A percentile compares a stretch with the other conserved stretches of the same genome.
Conservation (phyloP, 2,329 filamentous ascomycete genomes). For the Paecilomyces fulvus region DNA sequence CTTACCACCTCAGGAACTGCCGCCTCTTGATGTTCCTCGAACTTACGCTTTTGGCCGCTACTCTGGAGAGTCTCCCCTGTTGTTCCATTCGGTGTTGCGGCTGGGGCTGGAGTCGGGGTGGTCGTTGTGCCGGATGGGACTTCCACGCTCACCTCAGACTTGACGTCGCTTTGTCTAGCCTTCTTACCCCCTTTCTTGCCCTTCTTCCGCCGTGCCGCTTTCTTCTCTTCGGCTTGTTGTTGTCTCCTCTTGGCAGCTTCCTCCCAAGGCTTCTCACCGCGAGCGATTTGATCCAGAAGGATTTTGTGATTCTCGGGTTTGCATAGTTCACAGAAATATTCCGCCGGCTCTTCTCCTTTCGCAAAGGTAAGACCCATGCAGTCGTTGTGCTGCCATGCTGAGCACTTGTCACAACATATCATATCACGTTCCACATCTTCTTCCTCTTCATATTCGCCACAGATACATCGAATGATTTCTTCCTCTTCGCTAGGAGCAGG, state of each 20-base stretch:
- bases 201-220: constrained; percentile 51
- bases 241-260: constrained; percentile 55
- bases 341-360: constrained; percentile 64
- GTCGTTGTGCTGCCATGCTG: constrained; percentile 94
- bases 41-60: constrained; percentile 37
- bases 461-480: constrained; percentile 86
- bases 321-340: constrained; percentile 92
- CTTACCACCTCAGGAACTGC: constrained; percentile 23
- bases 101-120: constrained; percentile 15
- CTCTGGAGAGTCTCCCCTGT: constrained; percentile 13
- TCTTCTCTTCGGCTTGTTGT: constrained; percentile 50
- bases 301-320: constrained; percentile 73
- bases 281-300: constrained; percentile 66
- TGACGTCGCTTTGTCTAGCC: constrained; percentile 58
- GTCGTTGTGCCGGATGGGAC: constrained; percentile 14
- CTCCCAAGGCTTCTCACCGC: constrained; percentile 83
- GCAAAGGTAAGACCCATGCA: constrained; percentile 82
- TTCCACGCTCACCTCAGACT: constrained; percentile 38
- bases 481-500: constrained; percentile 42
- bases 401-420: constrained; percentile 91
- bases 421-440: constrained; percentile 82
- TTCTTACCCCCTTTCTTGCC: constrained; percentile 48
- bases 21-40: constrained; percentile 29
- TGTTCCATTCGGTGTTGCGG: constrained; percentile 18
- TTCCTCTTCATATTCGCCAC: constrained; percentile 76